Conservation (phyloP, 371 early-diverging fungal species). For the Neoconidiobolus thromboides region DNA sequence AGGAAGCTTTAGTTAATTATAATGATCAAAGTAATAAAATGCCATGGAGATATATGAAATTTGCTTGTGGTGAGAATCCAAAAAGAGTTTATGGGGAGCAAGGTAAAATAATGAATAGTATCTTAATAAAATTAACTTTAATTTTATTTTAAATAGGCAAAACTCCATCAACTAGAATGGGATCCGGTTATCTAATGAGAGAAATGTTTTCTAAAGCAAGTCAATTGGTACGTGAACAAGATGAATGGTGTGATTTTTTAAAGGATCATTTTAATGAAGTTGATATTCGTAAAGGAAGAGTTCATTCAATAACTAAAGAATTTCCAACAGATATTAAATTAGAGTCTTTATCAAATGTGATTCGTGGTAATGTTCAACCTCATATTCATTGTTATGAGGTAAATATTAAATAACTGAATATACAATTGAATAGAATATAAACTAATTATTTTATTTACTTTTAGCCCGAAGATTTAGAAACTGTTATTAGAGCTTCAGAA, state of each 20-base stretch:
- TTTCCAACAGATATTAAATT: constrained; percentile 43
- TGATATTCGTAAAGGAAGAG: constrained; percentile 10
- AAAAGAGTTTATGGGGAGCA: constrained; percentile 22
- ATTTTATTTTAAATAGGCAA: background rate
- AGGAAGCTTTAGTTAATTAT: constrained; percentile 36
- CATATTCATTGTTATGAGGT: constrained; percentile 56
- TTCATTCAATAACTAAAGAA: constrained; percentile 11
- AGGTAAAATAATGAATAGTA: constrained; percentile 8
- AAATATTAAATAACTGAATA: background rate
- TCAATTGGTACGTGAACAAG: constrained; percentile 26
- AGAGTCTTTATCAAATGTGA: constrained; percentile 38
- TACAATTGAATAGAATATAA: background rate
- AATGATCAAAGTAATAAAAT: constrained; percentile 17
- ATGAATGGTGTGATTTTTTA: constrained; percentile 47
- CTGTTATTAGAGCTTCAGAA: constrained; percentile 46
- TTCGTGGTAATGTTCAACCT: constrained; percentile 47
- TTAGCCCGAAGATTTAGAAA: constrained; percentile 41
- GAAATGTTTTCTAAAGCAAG: constrained; percentile 34
- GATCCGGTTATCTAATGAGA: constrained; percentile 49
- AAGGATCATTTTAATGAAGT: constrained; percentile 16
- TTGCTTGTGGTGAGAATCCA: constrained; percentile 76
- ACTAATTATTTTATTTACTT: background rate
- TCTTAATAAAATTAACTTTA: background rate
- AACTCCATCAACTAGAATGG: constrained; percentile 38
- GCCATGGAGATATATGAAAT: constrained; percentile 62